Evolutionary conservation across 2,329 filamentous ascomycete genomes (phyloP).

Genomic region (Hypoxylon sp.): DNA sequence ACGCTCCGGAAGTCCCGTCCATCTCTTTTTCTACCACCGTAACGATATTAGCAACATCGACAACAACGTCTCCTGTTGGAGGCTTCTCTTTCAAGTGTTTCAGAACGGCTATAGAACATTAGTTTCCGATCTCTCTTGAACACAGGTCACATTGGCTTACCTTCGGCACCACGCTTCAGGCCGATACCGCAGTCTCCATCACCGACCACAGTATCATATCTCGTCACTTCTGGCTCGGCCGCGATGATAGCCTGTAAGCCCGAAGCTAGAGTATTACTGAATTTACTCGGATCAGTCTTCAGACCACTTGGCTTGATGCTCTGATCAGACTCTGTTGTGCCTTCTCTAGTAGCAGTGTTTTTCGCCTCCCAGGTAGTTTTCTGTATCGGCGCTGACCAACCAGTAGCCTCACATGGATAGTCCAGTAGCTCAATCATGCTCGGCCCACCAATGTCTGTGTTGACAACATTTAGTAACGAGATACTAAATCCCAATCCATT

Average conservation of each 20-base stretch:
- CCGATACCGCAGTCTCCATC: conserved; percentile 93
- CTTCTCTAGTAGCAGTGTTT: conserved; percentile 64
- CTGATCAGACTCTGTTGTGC: conserved; percentile 53
- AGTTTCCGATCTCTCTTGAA: conserved; percentile 4
- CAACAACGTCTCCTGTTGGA: conserved; percentile 66
- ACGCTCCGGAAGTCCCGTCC: conserved; percentile 74
- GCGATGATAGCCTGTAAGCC: conserved; percentile 74
- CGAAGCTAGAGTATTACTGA: conserved; percentile 67
- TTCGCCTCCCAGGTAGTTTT: conserved; percentile 74
- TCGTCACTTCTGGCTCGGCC: conserved; percentile 79
- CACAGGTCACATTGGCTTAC: conserved; percentile 55
- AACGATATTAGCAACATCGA: conserved; percentile 68
- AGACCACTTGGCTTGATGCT: conserved; percentile 63
- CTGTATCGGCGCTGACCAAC: conserved; percentile 76
- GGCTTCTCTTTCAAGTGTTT: conserved; percentile 63
- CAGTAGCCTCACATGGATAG: conserved; percentile 76
- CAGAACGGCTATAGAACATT: conserved; percentile 62
- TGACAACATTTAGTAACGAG: conserved; percentile 75
- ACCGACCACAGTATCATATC: conserved; percentile 85
- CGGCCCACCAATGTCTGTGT: conserved; percentile 70
- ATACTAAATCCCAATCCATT: conserved; percentile 84
- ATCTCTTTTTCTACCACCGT: conserved; percentile 70
- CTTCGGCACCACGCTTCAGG: conserved; percentile 88
- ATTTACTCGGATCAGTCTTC: conserved; percentile 65
- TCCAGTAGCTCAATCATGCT: conserved; percentile 80